Conservation (phyloP, 148 eudicot genomes). For the Persicaria maculosa region DNA sequence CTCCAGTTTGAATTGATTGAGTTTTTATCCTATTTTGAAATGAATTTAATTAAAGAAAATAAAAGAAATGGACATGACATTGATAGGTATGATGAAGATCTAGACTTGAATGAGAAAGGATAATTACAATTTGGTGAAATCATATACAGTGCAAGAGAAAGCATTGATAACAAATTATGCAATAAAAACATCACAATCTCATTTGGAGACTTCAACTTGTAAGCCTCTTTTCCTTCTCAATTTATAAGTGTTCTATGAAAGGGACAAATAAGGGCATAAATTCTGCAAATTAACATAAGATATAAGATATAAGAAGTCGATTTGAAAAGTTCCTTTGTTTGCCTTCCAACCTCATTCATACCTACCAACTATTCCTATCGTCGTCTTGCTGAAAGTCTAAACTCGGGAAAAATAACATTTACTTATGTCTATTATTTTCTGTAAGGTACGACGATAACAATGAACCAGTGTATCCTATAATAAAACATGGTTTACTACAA, state of each 20-base stretch:
- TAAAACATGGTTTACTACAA: too few species aligned
- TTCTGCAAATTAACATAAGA: neutral
- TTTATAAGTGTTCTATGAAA: neutral
- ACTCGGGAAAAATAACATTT: too few species aligned
- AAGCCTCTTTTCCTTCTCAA: neutral
- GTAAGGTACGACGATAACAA: too few species aligned
- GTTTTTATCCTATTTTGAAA: too few species aligned
- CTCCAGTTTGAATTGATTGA: too few species aligned
- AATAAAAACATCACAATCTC: neutral
- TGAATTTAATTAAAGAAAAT: too few species aligned
- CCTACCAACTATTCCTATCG: neutral
- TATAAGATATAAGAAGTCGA: neutral
- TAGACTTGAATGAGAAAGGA: too few species aligned
- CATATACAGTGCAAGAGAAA: neutral
- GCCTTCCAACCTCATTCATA: neutral
- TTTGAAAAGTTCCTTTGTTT: slow-evolving; percentile 5
- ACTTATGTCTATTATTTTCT: too few species aligned
- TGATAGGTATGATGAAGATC: too few species aligned
- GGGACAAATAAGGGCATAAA: slow-evolving; percentile 8
- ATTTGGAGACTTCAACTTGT: neutral
- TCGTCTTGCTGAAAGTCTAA: neutral
- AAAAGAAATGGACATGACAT: too few species aligned
- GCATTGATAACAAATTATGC: slow-evolving; percentile 3
- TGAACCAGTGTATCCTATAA: too few species aligned
- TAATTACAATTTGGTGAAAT: neutral